Conservation (phyloP, 208 protist genomes). For the Leishmania lainsoni region DNA sequence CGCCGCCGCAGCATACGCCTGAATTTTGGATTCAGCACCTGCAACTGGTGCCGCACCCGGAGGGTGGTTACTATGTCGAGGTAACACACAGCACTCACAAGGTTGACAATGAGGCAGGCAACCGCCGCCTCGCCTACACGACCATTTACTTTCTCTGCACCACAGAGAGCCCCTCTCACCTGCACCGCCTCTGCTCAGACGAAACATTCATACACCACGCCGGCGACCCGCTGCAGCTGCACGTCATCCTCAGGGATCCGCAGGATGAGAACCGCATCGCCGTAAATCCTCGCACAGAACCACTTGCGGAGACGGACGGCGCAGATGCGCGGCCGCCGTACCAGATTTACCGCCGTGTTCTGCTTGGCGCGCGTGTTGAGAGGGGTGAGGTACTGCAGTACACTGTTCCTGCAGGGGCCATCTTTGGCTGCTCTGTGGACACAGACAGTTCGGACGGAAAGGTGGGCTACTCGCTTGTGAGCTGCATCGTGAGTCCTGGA, state of each 20-base stretch:
- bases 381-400: slow-evolving; percentile 50
- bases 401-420: slow-evolving; percentile 44
- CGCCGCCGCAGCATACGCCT: slow-evolving; percentile 4
- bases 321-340: slow-evolving; percentile 12
- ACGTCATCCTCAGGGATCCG: slow-evolving; percentile 33
- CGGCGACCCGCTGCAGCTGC: slow-evolving; percentile 47
- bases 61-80: slow-evolving; percentile 49
- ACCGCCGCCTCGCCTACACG: slow-evolving; percentile 33
- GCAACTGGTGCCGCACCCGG: slow-evolving; percentile 40
- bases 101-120: slow-evolving; percentile 28
- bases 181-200: slow-evolving; percentile 55
- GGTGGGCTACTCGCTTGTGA: slow-evolving; percentile 47
- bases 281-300: slow-evolving; percentile 8
- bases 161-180: slow-evolving; percentile 48
- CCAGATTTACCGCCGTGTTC: slow-evolving; percentile 32
- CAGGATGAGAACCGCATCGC: slow-evolving; percentile 30
- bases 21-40: slow-evolving; percentile 54
- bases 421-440: slow-evolving; percentile 50
- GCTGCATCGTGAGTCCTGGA: slow-evolving; percentile 53
- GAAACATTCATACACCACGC: slow-evolving; percentile 58
- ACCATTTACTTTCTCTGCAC: slow-evolving; percentile 65
- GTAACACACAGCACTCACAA: slow-evolving; percentile 28
- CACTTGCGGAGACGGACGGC: background rate
- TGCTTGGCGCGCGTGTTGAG: slow-evolving; percentile 33
- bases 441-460: slow-evolving; percentile 12